phyloP scores from a whole-genome alignment of 352 stramenopile species.

The Globisporangium nodosum region DNA sequence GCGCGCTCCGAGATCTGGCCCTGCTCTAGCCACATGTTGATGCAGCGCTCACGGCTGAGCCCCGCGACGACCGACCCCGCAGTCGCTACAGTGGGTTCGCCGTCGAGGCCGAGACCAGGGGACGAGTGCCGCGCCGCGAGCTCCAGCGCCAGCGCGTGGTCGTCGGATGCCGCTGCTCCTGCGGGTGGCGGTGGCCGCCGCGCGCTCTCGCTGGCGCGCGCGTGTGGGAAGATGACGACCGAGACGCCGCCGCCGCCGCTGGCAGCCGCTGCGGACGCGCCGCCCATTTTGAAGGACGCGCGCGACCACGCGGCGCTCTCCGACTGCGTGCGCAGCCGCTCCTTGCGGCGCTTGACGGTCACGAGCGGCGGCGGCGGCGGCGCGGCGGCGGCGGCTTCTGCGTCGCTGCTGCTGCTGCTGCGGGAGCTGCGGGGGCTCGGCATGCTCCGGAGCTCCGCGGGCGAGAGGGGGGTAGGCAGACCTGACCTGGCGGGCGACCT shows the following conservation, averaged over 20 bases:
- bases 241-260: background rate
- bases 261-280: conserved; percentile 20
- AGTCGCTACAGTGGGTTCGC: conserved; percentile 9
- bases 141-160: conserved; percentile 21
- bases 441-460: conserved; percentile 2
- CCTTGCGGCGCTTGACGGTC: conserved; percentile 41
- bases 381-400: background rate
- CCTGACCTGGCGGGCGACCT: too few species aligned
- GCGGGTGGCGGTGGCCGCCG: conserved; percentile 20
- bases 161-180: conserved; percentile 20
- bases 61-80: conserved; percentile 7
- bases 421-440: background rate
- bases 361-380: conserved; percentile 1
- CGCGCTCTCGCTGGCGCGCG: conserved; percentile 49
- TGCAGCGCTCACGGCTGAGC: conserved; percentile 51
- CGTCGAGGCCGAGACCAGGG: conserved; percentile 7
- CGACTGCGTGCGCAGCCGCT: conserved; percentile 67
- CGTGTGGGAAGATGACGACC: conserved; percentile 2
- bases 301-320: conserved; percentile 70
- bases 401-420: conserved; percentile 4
- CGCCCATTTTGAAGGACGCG: conserved; percentile 58
- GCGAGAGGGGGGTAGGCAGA: background rate
- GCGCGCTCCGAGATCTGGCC: conserved; percentile 76
- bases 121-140: conserved; percentile 21
- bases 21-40: conserved; percentile 79